Percentiles rank a stretch among this genome's conserved stretches.
Evolutionary conservation across 208 protist species (phyloP).

Genomic region (Herpetomonas tarakana): DNA sequence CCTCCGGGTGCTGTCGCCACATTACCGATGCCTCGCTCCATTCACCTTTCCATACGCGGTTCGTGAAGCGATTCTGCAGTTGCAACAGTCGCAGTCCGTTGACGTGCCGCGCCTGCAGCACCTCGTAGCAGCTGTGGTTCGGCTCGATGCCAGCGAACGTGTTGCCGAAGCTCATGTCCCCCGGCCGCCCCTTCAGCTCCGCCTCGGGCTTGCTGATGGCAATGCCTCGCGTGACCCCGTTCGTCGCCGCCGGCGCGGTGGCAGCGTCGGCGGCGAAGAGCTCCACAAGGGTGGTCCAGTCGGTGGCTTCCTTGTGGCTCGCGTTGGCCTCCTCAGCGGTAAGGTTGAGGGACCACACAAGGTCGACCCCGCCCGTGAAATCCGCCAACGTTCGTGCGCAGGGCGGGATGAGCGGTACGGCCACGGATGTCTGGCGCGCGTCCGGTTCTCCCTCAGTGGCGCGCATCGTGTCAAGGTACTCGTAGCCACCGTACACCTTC

Average conservation of each 20-base stretch:
- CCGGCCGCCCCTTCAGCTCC: not conserved
- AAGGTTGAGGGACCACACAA: constrained; percentile 36
- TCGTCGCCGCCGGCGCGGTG: constrained; percentile 1
- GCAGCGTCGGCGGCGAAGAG: constrained; percentile 17
- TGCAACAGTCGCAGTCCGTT: constrained; percentile 60
- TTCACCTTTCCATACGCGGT: constrained; percentile 28
- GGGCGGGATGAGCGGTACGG: not conserved
- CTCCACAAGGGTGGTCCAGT: constrained; percentile 23
- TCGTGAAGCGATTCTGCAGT: constrained; percentile 37
- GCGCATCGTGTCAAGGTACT: constrained; percentile 44
- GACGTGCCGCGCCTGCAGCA: constrained; percentile 55
- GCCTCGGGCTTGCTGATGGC: not conserved
- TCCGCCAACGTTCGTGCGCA: constrained; percentile 44
- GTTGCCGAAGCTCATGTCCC: not conserved
- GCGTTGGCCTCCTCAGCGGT: not conserved
- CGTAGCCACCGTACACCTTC: constrained; percentile 81
- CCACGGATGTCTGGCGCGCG: constrained; percentile 3
- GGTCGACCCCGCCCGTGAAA: constrained; percentile 59
- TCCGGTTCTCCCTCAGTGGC: constrained; percentile 15
- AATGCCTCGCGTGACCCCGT: not conserved
- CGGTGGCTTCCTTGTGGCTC: constrained; percentile 1
- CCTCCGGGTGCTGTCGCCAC: constrained; percentile 63
- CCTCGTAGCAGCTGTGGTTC: constrained; percentile 39
- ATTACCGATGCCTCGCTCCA: constrained; percentile 68
- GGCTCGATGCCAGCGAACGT: constrained; percentile 50